phyloP scores from a whole-genome alignment of 179 eudicot species.

The Gypsophila paniculata region DNA sequence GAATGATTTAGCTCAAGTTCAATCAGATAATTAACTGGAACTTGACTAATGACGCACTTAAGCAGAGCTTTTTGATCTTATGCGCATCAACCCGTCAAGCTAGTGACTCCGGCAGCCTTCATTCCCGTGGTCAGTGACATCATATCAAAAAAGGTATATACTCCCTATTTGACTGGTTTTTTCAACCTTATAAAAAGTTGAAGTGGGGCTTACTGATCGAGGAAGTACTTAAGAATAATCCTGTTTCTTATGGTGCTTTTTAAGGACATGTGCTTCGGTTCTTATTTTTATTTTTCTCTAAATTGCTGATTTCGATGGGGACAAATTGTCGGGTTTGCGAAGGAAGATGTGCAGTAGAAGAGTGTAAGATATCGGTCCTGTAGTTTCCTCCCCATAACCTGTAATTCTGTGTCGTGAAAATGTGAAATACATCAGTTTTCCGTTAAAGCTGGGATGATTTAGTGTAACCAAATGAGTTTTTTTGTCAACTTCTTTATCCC shows the following conservation, averaged over 20 bases:
- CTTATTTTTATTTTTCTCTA: background rate
- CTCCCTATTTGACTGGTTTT: too few species aligned
- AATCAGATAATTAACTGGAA: constrained; percentile 5
- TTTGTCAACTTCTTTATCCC: background rate
- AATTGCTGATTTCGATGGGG: background rate
- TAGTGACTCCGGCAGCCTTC: too few species aligned
- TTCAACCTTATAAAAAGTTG: constrained; percentile 5
- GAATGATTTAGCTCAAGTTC: constrained; percentile 20
- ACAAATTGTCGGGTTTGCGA: background rate
- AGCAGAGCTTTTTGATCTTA: background rate
- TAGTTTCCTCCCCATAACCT: background rate
- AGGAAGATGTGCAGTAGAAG: too few species aligned
- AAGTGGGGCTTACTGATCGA: background rate
- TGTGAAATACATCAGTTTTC: background rate
- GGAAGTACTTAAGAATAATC: background rate
- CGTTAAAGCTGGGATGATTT: background rate
- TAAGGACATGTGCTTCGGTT: too few species aligned
- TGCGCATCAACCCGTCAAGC: too few species aligned
- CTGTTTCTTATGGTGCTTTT: too few species aligned
- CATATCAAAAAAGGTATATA: too few species aligned
- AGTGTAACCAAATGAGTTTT: constrained; percentile 23
- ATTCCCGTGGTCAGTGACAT: too few species aligned
- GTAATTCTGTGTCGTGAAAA: background rate
- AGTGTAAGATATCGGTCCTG: background rate
- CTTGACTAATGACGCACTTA: constrained; percentile 11